Evolutionary conservation across 2,329 filamentous ascomycete genomes (phyloP).

Genomic region (Phyllosticta ampelicida): DNA sequence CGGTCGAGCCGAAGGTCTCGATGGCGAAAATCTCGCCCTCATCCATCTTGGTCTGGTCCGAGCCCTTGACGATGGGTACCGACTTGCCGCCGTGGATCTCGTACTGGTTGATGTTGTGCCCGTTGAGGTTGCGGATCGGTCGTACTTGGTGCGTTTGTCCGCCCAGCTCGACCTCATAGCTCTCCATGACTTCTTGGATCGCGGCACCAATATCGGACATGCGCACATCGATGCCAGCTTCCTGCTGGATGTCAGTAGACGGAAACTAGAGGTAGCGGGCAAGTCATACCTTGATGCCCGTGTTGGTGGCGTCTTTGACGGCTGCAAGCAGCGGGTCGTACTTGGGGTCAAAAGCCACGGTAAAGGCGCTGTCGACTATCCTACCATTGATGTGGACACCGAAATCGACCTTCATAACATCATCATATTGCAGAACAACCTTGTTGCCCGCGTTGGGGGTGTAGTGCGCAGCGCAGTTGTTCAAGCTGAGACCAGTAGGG

Average conservation of each 20-base stretch:
- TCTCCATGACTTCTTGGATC: slow-evolving; percentile 89
- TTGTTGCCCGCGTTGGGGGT: slow-evolving; percentile 84
- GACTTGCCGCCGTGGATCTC: slow-evolving; percentile 88
- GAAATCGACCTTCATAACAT: slow-evolving; percentile 67
- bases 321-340: slow-evolving; percentile 58
- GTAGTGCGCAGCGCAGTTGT: slow-evolving; percentile 79
- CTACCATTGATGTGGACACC: slow-evolving; percentile 60
- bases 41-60: slow-evolving; percentile 91
- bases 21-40: slow-evolving; percentile 93
- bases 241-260: slow-evolving; percentile 30
- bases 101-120: slow-evolving; percentile 82
- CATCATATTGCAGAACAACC: slow-evolving; percentile 51
- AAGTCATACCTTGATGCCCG: slow-evolving; percentile 53
- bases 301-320: slow-evolving; percentile 58
- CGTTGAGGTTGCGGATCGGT: slow-evolving; percentile 76
- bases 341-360: slow-evolving; percentile 55
- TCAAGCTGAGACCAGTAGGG: slow-evolving; percentile 71
- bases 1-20: slow-evolving; percentile 90
- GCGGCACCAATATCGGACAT: slow-evolving; percentile 73
- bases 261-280: not conserved
- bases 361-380: slow-evolving; percentile 63
- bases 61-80: slow-evolving; percentile 83
- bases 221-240: slow-evolving; percentile 85
- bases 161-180: slow-evolving; percentile 76
- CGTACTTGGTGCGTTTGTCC: slow-evolving; percentile 72